Evolutionary conservation across 768 basidiomycete genomes (phyloP), one percentile per base, ranked within the genome.

Genomic region (Phallus indusiatus): DNA sequence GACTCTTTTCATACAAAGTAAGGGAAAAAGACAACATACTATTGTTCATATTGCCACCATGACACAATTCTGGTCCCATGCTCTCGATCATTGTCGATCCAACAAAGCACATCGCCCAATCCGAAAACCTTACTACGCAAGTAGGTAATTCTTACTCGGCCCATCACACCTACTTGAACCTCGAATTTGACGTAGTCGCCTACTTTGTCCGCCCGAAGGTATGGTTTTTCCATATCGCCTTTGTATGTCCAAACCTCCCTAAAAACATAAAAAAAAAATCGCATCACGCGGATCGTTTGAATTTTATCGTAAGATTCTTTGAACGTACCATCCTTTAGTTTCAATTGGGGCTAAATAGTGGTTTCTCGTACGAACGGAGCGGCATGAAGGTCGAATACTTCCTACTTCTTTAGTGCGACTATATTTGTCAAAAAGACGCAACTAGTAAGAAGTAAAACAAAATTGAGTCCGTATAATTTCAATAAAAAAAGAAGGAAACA

Each of bases 251-350:
- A 60, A 21, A 20, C 17, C 28, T 55, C 24, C 59, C 59, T 60
- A 22, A n/a, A n/a, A n/a, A n/a, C n/a, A n/a, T n/a, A n/a, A 55
- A 22, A n/a, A n/a, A n/a, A 12, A 47, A 21, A 22, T 14, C 28
- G 14, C 21, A 47, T 21, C 20, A 55, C 16, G 17, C 7, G 53
- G 20, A 14, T n/a, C n/a, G n/a, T n/a, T n/a, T n/a, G n/a, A n/a
- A n/a, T n/a, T n/a, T 18, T 34, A 14, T 18, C 33, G 20, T 11
- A 14, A 36, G 24, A 56, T 35, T 2, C 2, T n/a, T 53, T 21
- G 20, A 11, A 62, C 52, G 46, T 50, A 62, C 61, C 61, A 60
- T 5, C 61, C 61, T 20, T 62, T 54, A n/a, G 36, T 50, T 22
- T 52, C 24, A 7, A 60, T 35, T 9, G 61, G 61, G 8, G 33